Conservation (phyloP, 73 alveolate genomes). For the Paramecium bursaria region DNA sequence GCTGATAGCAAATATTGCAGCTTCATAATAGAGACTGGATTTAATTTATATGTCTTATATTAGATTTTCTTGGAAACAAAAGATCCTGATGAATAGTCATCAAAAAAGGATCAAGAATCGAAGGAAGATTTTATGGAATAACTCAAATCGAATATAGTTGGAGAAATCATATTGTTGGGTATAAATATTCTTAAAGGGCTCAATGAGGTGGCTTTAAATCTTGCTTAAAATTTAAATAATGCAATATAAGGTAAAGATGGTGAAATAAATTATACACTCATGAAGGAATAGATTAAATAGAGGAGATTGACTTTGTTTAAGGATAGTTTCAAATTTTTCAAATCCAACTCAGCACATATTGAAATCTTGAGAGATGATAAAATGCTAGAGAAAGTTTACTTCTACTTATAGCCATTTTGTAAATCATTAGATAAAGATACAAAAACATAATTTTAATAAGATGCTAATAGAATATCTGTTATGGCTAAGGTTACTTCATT, state of each 20-base stretch:
- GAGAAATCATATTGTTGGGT: constrained; percentile 48
- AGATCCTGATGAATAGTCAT: constrained; percentile 61
- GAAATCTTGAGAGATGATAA: constrained; percentile 73
- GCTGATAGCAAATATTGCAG: constrained; percentile 34
- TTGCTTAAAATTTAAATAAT: constrained; percentile 57
- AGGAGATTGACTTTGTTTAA: constrained; percentile 27
- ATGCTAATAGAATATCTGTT: constrained; percentile 73
- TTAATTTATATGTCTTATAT: constrained; percentile 62
- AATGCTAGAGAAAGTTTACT: constrained; percentile 66
- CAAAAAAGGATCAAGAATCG: constrained; percentile 28
- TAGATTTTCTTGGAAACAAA: constrained; percentile 66
- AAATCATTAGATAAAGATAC: constrained; percentile 64
- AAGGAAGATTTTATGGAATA: constrained; percentile 68
- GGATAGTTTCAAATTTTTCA: constrained; percentile 68
- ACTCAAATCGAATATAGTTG: constrained; percentile 45
- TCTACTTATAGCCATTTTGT: constrained; percentile 70
- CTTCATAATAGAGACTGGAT: constrained; percentile 74
- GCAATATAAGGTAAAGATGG: constrained; percentile 48
- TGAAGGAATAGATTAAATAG: constrained; percentile 26
- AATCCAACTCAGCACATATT: constrained; percentile 68
- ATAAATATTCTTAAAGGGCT: constrained; percentile 41
- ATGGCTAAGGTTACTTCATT: constrained; percentile 72
- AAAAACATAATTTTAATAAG: constrained; percentile 68
- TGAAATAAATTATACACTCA: constrained; percentile 54
- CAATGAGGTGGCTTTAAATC: constrained; percentile 33